Conservation (phyloP, 371 early-diverging fungal species). For the Blyttiomyces sp. region DNA sequence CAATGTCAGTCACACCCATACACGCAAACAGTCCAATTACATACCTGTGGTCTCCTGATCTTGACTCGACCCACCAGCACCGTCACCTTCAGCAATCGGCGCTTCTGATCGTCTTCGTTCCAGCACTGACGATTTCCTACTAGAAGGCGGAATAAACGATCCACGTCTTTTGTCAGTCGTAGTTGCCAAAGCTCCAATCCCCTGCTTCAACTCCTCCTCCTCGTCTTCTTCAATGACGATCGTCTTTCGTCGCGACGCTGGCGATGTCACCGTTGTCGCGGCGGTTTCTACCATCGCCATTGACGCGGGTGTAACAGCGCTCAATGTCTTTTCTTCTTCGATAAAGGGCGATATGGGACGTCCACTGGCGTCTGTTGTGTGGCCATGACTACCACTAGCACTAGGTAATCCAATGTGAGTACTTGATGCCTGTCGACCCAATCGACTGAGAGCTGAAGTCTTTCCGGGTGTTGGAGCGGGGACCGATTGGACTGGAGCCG, state of each 20-base stretch:
- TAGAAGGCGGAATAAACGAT: too few species aligned
- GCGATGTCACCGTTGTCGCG: background rate
- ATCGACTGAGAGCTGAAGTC: too few species aligned
- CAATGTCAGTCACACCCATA: background rate
- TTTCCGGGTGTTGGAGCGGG: too few species aligned
- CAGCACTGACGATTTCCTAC: background rate
- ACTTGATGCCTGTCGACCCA: background rate
- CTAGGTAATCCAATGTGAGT: background rate
- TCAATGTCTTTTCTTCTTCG: background rate
- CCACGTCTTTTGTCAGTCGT: too few species aligned
- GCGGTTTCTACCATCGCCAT: background rate
- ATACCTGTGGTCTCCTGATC: background rate
- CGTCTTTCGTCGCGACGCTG: background rate
- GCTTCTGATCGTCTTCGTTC: background rate
- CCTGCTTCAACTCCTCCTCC: background rate
- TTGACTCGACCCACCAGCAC: background rate
- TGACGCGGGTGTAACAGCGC: background rate
- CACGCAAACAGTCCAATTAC: background rate
- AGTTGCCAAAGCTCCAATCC: background rate
- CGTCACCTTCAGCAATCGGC: background rate
- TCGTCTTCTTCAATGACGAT: background rate
- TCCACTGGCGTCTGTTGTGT: background rate
- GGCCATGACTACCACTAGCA: background rate
- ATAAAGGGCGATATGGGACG: background rate
- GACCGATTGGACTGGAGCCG: background rate